Evolutionary conservation across 1,284 basidiomycete genomes (phyloP).

Genomic region (Schizophyllum amplum): DNA sequence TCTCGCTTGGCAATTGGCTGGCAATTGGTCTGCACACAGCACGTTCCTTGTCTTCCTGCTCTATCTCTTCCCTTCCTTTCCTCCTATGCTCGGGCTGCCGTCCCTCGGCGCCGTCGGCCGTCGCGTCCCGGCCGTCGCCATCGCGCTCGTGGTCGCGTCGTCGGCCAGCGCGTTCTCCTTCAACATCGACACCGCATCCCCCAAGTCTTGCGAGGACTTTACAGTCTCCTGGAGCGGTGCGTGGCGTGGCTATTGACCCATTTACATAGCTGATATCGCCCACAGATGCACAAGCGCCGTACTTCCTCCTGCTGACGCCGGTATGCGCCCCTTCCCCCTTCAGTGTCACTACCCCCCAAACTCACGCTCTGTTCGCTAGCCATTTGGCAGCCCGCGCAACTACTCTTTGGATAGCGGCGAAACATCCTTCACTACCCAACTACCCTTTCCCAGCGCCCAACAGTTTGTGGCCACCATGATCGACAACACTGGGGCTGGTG

Average conservation of each 20-base stretch:
- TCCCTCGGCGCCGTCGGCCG: too few species aligned
- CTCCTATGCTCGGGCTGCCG: not conserved
- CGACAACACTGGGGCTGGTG: slow-evolving; percentile 61
- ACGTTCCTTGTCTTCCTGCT: not conserved
- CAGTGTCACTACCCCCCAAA: not conserved
- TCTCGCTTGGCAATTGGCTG: not conserved
- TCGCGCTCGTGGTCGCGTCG: slow-evolving; percentile 8
- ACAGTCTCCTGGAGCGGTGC: slow-evolving; percentile 56
- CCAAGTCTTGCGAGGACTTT: slow-evolving; percentile 50
- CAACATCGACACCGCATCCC: slow-evolving; percentile 39
- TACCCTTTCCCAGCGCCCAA: slow-evolving; percentile 32
- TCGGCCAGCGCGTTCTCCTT: slow-evolving; percentile 26
- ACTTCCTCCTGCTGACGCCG: slow-evolving; percentile 46
- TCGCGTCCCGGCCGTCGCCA: not conserved
- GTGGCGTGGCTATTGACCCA: slow-evolving; percentile 12
- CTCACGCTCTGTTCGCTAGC: slow-evolving; percentile 23
- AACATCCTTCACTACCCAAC: slow-evolving; percentile 42
- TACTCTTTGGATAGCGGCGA: slow-evolving; percentile 44
- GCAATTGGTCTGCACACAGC: not conserved
- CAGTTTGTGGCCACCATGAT: slow-evolving; percentile 59
- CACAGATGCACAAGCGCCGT: slow-evolving; percentile 57
- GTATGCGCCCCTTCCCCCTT: slow-evolving; percentile 31
- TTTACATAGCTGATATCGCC: slow-evolving; percentile 6
- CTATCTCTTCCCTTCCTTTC: not conserved
- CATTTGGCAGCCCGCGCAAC: slow-evolving; percentile 44